A percentile compares a stretch with the other conserved stretches of the same genome.
These are phyloP conservation scores for Rhodotorula toruloides DNA, from an alignment of 768 basidiomycete genomes.

Conservation along the genomic window DNA sequence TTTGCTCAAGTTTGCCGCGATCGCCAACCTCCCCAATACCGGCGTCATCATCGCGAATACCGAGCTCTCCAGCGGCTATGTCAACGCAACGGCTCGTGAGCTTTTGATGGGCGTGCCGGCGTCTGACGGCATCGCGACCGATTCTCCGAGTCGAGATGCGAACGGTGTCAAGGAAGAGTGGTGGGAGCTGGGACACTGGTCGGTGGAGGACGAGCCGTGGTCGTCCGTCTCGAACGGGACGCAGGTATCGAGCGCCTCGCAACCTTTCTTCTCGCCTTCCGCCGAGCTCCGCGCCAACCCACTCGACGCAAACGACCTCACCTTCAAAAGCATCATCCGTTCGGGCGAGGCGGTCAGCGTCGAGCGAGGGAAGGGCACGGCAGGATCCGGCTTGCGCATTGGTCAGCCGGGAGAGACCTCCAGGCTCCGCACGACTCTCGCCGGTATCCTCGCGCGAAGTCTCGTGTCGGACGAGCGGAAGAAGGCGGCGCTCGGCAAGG, in stretches of 20 bases:
- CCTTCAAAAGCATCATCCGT: conserved; percentile 9
- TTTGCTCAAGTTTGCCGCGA: conserved; percentile 24
- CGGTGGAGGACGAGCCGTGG: conserved; percentile 28
- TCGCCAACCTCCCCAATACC: conserved; percentile 29
- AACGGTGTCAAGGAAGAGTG: background rate
- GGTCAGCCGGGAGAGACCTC: conserved; percentile 9
- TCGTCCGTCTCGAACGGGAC: conserved; percentile 3
- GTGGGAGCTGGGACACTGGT: conserved; percentile 23
- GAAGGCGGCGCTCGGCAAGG: conserved; percentile 12
- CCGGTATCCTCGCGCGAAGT: conserved; percentile 18
- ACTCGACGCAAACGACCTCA: conserved; percentile 24
- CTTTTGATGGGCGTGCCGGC: conserved; percentile 34
- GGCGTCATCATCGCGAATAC: conserved; percentile 32
- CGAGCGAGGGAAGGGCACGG: conserved; percentile 17
- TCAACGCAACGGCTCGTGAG: conserved; percentile 36
- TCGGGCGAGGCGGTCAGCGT: conserved; percentile 14
- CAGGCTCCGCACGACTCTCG: conserved; percentile 12
- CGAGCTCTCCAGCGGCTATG: conserved; percentile 31
- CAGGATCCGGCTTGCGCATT: conserved; percentile 17
- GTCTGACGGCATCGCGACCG: background rate
- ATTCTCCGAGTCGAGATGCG: no score
- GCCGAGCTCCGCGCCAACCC: conserved; percentile 16
- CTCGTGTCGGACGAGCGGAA: conserved; percentile 19
- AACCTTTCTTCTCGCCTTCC: conserved; percentile 20
- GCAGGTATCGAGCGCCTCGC: conserved; percentile 3